Evolutionary conservation across 2,329 filamentous ascomycete species (phyloP).

Genomic region (Calonectria montana): DNA sequence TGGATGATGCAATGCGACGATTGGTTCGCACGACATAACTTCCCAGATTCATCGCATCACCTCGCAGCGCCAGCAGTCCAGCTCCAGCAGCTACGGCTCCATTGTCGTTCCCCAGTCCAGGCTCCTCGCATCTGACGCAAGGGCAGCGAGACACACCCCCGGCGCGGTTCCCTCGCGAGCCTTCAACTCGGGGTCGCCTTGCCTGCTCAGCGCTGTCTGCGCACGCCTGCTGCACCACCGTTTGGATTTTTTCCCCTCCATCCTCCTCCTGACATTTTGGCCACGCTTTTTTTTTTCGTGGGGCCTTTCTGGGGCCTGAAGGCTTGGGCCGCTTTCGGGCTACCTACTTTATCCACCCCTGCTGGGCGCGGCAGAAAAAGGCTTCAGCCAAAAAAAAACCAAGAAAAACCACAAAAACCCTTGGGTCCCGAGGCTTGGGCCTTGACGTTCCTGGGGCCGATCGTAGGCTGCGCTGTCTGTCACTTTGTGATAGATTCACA

Average conservation of each 20-base stretch:
- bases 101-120: conserved; percentile 32
- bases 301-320: conserved; percentile 24
- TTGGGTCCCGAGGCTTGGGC: conserved; percentile 5
- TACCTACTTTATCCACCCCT: conserved; percentile 14
- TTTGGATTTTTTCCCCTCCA: background rate
- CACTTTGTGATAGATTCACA: conserved; percentile 6
- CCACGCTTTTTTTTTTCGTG: conserved; percentile 37
- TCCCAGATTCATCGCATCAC: conserved; percentile 29
- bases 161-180: background rate
- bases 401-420: conserved; percentile 10
- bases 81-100: conserved; percentile 13
- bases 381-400: conserved; percentile 7
- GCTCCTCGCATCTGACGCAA: conserved; percentile 6
- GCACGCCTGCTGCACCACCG: conserved; percentile 5
- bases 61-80: background rate
- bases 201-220: conserved; percentile 5
- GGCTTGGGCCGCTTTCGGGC: conserved; percentile 24
- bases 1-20: conserved; percentile 40
- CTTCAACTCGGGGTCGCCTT: background rate
- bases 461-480: background rate
- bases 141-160: background rate
- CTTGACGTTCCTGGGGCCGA: conserved; percentile 1
- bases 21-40: conserved; percentile 33
- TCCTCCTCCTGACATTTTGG: conserved; percentile 17
- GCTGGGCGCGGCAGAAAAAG: conserved; percentile 3